Base-by-base conservation (phyloP, 495 filamentous ascomycete genomes). In the Venustampulla echinocandica region DNA sequence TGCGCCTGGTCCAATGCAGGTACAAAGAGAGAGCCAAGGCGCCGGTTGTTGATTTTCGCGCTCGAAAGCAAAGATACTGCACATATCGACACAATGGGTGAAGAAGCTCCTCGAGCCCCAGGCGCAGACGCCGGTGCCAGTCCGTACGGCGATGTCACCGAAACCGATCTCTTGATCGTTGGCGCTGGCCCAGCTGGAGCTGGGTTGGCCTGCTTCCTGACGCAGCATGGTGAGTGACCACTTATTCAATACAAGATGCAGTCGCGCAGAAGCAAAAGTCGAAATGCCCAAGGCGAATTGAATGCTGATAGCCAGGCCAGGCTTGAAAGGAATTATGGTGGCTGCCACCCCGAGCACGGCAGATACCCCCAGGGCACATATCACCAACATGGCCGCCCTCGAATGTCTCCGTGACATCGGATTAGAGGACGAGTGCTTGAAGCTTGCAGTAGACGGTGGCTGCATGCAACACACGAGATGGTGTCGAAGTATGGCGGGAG, bases 361-460 rank as follows among this genome's bases (percentile, higher is more conserved):
- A 13, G 61, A 71, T 47, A 74, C 71, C 18, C 75, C 75, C 4
- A 51, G 75, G 20, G 74, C 73, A 3, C 74, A 79, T 35, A 70
- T 77, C 18, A 71, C 69, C 14, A 79, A 76, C 50, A 67, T 68
- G 55, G 66, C 67, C 2, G 68, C 71, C 0, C 19, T 38, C 67
- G 74, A 79, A 57, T 75, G 71, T 57, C 61, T 79, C 6, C 69
- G 75, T 15, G 74, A 79, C 45, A 71, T 79, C 40, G 73, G 74
- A 3, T 60, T 77, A 0, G 71, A 76, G 14, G 46, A 64, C n/a
- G 69, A 70, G 44, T 61, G 63, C 30, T 36, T 61, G 2, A 52
- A 58, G 18, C 49, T 66, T 20, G 66, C 68, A 11, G 65, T 64
- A 10, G 54, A 55, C 14, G 61, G 66, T 1, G 56, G 64, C 15